Evolutionary conservation across 129 eudicot genomes (phyloP), one percentile per base, ranked within the genome.

Genomic region (Chrysanthemum makinoi): DNA sequence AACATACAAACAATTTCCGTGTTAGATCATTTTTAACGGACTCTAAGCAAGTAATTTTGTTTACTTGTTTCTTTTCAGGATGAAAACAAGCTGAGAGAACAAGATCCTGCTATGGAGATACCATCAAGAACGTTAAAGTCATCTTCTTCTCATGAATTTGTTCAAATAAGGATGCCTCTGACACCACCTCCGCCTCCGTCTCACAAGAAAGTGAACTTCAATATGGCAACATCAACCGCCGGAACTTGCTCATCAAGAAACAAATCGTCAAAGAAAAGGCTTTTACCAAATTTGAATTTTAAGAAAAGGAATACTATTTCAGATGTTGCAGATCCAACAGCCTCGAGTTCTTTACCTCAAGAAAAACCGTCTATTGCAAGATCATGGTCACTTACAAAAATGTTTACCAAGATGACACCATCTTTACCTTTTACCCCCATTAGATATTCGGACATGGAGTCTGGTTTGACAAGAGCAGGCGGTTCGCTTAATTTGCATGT

Each of bases 351-450:
- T 52, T 14, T 46, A 72, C 75, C 83, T 43, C 86, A 80, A 80
- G 91, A 91, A 33, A 83, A 85, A 73, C 30, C 84, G 44, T 77
- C 96, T 6, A 80, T 86, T 5, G 68, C 88, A 51, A 81, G 87
- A 57, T 78, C 97, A 50, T 86, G 88, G 90, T 91, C 96, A 26
- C 85, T 91, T 26, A 75, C 97, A 13, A 91, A 84, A 69, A 86
- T 91, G 75, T 91, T 91, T 69, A 79, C 91, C 33, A 86, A 79
- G 69, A 84, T 80, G 69, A 73, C 96, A 44, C 77, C 96, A 5
- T 90, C 97, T 60, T 76, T 81, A 64, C 91, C 95, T 30, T 81
- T 83, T 54, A 77, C 86, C 26, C 81, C 86, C 14, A 68, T 77
- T 65, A 75, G 72, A 39, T 78, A 66, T 67, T 66, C 88, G 4